Evolutionary conservation across 441 rosid genomes (phyloP), one percentile per base, ranked within the genome.

Genomic region (Breynia disticha): DNA sequence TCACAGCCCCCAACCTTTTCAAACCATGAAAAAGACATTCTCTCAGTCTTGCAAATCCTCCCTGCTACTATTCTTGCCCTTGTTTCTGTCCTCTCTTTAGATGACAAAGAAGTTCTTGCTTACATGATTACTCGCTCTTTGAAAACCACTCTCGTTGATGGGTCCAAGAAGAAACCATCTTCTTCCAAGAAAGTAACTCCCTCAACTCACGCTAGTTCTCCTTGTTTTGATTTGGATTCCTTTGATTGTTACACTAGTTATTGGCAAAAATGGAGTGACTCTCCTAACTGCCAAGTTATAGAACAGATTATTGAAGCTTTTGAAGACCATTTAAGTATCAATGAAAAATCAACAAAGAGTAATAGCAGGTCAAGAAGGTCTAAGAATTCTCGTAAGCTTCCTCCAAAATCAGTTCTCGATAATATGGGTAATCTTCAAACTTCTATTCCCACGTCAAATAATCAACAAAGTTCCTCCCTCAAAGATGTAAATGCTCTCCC

Each of bases 211-310:
- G 69, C 63, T 46, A 65, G 76, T 6, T 60, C 79, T 11, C 84
- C 86, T 0, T 52, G 68, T 13, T 85, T 81, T 46, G 72, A 78
- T 2, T 90, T 96, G 28, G 85, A 79, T 54, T 90, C 96, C 56
- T 90, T 90, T 60, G 85, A 79, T 55, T 90, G 98, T 17, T 90
- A 90, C 67, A 77, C 79, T 0, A 80, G 69, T 71, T 90, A 79
- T 72, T 90, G 98, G 96, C 65, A 67, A 54, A 60, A 85, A 3
- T 90, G 98, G 98, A 90, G 85, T 64, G 85, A 84, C 1, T 90
- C 96, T 0, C 67, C 81, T n/a, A 81, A 80, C 54, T 82, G 85
- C 1, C 90, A 87, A 68, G 83, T 75, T 16, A 83, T 90, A 56
- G 81, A 85, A 62, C 76, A 79, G 46, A 86, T 62, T 44, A 87